Conservation (phyloP, 768 basidiomycete genomes). For the Gyrodon lividus region DNA sequence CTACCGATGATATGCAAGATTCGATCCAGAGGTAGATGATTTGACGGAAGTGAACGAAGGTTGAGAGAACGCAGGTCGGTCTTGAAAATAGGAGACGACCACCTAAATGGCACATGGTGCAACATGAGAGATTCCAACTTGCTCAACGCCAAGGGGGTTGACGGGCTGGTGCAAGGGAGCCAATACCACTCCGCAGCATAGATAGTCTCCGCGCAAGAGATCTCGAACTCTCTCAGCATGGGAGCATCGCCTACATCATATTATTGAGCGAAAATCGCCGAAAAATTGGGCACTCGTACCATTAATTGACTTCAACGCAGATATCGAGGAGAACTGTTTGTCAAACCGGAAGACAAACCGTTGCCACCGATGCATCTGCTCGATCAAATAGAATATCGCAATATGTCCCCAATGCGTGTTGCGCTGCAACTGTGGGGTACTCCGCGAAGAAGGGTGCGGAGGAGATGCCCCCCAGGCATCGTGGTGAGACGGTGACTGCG, state of each 20-base stretch:
- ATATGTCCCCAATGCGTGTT: conserved; percentile 80
- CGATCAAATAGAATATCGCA: conserved; percentile 72
- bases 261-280: conserved; percentile 3
- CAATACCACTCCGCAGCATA: conserved; percentile 68
- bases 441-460: conserved; percentile 26
- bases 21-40: conserved; percentile 64
- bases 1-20: conserved; percentile 62
- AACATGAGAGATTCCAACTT: conserved; percentile 58
- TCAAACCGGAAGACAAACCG: conserved; percentile 80
- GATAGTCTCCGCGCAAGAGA: conserved; percentile 67
- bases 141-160: conserved; percentile 38
- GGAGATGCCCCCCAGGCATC: conserved; percentile 40
- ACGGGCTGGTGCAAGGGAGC: conserved; percentile 55
- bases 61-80: conserved; percentile 56
- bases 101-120: conserved; percentile 73
- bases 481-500: conserved; percentile 41
- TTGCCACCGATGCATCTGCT: conserved; percentile 82
- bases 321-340: conserved; percentile 70
- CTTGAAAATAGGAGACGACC: conserved; percentile 71
- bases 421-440: conserved; percentile 35
- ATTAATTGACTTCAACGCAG: conserved; percentile 68
- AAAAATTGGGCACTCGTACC: conserved; percentile 42
- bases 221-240: conserved; percentile 71
- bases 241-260: conserved; percentile 61
- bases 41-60: conserved; percentile 63